Evolutionary conservation across 352 stramenopile species (phyloP).

Genomic region (Thalassiosira exigua): DNA sequence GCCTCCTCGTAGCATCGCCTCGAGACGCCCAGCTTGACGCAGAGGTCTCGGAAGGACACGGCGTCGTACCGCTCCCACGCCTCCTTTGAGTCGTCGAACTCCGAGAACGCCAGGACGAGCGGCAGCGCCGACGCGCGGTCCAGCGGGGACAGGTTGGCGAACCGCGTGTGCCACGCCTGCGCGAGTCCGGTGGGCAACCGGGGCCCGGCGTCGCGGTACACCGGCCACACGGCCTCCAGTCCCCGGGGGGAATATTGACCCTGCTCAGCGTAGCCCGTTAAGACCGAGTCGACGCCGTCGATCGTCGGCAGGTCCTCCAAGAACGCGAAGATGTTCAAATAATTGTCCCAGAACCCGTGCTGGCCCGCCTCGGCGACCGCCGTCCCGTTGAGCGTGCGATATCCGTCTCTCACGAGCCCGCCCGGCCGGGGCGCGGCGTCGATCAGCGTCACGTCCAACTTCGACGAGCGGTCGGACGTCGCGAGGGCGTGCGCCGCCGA

Average conservation of each 20-base stretch:
- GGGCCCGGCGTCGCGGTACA: conserved; percentile 57
- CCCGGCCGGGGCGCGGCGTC: conserved; percentile 62
- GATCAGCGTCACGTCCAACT: conserved; percentile 55
- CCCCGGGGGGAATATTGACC: conserved; percentile 75
- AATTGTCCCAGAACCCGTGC: conserved; percentile 83
- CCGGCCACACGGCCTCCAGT: conserved; percentile 80
- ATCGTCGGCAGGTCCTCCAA: conserved; percentile 51
- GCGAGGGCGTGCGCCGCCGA: conserved; percentile 63
- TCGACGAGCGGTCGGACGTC: conserved; percentile 19
- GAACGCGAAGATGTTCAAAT: conserved; percentile 75
- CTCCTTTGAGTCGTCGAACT: conserved; percentile 70
- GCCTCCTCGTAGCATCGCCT: conserved; percentile 76
- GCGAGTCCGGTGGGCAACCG: conserved; percentile 70
- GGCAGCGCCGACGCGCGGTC: conserved; percentile 67
- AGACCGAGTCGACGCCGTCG: conserved; percentile 38
- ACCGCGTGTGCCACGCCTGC: conserved; percentile 72
- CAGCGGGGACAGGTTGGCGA: conserved; percentile 54
- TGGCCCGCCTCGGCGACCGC: conserved; percentile 68
- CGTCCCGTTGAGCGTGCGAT: conserved; percentile 38
- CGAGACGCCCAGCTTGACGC: conserved; percentile 70
- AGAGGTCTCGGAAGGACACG: conserved; percentile 82
- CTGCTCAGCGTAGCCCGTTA: conserved; percentile 77
- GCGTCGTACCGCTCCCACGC: conserved; percentile 76
- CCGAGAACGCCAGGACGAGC: conserved; percentile 74
- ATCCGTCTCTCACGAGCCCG: conserved; percentile 74